These are phyloP conservation scores for Rhodotorula sp. DNA, from an alignment of 1,284 basidiomycete genomes.

Conservation along the genomic window DNA sequence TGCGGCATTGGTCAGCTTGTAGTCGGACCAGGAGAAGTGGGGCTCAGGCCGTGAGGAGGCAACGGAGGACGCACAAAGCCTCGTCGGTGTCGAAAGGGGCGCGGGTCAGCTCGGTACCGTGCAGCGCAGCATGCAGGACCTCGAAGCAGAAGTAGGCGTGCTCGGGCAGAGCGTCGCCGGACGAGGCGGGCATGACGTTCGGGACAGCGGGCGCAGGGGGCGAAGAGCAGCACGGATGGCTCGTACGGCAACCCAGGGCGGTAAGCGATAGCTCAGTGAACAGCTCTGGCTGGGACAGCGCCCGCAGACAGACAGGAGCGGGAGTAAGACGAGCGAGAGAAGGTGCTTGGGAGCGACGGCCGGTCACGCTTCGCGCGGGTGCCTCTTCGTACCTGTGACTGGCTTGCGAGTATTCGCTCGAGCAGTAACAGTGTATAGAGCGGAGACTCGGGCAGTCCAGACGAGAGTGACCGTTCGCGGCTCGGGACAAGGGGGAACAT, in stretches of 20 bases:
- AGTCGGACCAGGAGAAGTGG: background rate
- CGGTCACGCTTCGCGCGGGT: too few relatives aligned
- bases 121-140: constrained; percentile 53
- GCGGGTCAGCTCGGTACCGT: constrained; percentile 35
- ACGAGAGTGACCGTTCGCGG: too few relatives aligned
- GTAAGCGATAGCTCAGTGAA: too few relatives aligned
- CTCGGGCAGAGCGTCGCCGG: constrained; percentile 35
- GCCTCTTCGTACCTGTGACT: too few relatives aligned
- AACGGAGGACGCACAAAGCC: constrained; percentile 40
- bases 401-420: too few relatives aligned
- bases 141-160: constrained; percentile 58
- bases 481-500: too few relatives aligned
- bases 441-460: too few relatives aligned
- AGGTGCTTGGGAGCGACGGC: too few relatives aligned
- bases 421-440: too few relatives aligned
- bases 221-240: background rate
- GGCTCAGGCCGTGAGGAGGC: background rate
- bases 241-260: background rate
- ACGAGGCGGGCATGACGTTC: background rate
- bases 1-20: background rate
- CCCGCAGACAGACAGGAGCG: too few relatives aligned
- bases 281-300: too few relatives aligned
- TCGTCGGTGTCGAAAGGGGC: constrained; percentile 38
- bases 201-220: background rate
- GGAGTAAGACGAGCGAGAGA: too few relatives aligned